Evolutionary conservation across 2,329 filamentous ascomycete species (phyloP), one percentile per base, ranked within the genome.

Genomic region (Trichothecium roseum): DNA sequence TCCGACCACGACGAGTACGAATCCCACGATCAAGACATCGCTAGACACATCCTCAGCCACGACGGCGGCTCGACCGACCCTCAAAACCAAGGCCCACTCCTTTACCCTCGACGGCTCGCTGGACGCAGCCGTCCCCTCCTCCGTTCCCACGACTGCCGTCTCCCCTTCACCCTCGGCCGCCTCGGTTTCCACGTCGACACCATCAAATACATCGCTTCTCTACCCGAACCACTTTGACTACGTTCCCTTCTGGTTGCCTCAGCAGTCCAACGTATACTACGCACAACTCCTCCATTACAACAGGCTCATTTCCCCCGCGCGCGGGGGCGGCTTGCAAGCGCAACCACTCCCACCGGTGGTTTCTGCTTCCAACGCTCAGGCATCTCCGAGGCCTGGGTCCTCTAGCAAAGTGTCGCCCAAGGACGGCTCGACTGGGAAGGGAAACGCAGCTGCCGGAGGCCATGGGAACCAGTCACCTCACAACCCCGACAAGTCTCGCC

Each of bases 261-360:
- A 76, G 42, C 72, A 78, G 44, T 61, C 68, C 24, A 72, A 66
- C 29, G 60, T 72, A 43, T 74, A 76, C 55, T 71, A 78, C 49
- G 72, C 71, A 36, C 73, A 77, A 55, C 68, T 81, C 37, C 64
- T 74, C 35, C 68, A 78, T 46, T 80, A 80, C 64, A 80, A 79
- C 55, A 72, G 70, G 50, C 72, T 80, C 51, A 68, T 80, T 45
- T 72, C 74, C 36, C 68, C 72, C 33, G 62, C 69, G 38, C 62
- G 72, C 50, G 66, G 57, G 55, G 69, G 69, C 46, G 69, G 72
- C 47, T 56, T 77, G 40, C 72, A 75, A 49, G 64, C 69, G 40
- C 59, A 67, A 40, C 69, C 73, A 39, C 64, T 74, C 41, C 65
- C 70, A 41, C 66, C 72, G 34, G 57, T 72, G 40, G 55, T 76